Evolutionary conservation across 164 flowering plant genomes (phyloP), one percentile per base, ranked within the genome.

Genomic region (Hamamelis virginiana): DNA sequence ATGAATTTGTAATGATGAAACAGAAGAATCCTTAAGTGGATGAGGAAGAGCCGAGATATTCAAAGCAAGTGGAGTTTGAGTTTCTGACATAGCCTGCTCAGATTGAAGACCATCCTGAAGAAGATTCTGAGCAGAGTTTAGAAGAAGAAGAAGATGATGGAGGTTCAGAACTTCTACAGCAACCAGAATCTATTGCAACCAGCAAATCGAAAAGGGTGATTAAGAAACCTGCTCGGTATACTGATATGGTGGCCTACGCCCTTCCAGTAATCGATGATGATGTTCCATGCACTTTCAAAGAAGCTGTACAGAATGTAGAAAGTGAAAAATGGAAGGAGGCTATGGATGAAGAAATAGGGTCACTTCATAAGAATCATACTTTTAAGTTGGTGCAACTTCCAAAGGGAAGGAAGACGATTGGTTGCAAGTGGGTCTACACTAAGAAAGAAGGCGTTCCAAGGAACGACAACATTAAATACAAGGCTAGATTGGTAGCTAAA

Each of bases 401-500:
- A 9, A 21, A 19, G 0, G 26, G 12, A 1, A 55, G 10, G 13
- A 55, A 22, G 12, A 10, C 11, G 1, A 55, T 55, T 55, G 58
- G 58, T 3, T 55, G 58, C 57, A 52, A 52, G n/a, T 18, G 57
- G 11, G 58, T 53, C 1, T 53, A 53, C 21, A 11, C 58, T 4
- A 53, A 19, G 58, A 19, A 53, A 1, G 26, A 53, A 19, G 58
- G 58, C 5, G 9, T 10, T 53, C 41, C 19, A 62, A 43, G 51
- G 22, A 43, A 62, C 43, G 51, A 45, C 16, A 47, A 10, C 11
- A 5, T 44, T 9, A 25, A 1, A 8, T 63, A 8, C 53, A 63
- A 63, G 23, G 59, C 16, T 46, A 66, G 47, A n/a, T 66, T 58
- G 26, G 63, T 67, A 0, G 62, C 43, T 1, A 21, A 44, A 48